A percentile compares a stretch with the other conserved stretches of the same genome.
Conservation (phyloP, 371 early-diverging fungal genomes). For the Haplosporangium sp. region DNA sequence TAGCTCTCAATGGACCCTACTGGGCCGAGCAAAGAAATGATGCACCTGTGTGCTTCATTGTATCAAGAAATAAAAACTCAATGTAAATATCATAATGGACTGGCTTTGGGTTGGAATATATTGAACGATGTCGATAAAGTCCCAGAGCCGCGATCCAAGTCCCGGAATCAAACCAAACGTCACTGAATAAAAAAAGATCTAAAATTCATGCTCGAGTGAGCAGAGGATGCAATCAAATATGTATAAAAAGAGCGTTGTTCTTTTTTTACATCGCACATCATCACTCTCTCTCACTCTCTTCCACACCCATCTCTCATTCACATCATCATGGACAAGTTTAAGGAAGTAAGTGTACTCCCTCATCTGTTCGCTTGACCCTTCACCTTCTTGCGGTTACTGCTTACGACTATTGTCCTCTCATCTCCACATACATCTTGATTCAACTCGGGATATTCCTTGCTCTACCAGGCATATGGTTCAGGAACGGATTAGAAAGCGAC, state of each 20-base stretch:
- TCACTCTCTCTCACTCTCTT: slow-evolving; percentile 18
- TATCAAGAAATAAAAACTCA: too few species aligned
- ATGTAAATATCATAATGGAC: not conserved
- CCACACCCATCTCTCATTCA: slow-evolving; percentile 14
- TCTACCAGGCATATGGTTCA: too few species aligned
- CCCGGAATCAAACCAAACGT: slow-evolving; percentile 1
- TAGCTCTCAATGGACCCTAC: too few species aligned
- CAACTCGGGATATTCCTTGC: too few species aligned
- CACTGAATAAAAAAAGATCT: slow-evolving; percentile 2
- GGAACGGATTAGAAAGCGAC: too few species aligned
- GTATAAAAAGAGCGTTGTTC: slow-evolving; percentile 1
- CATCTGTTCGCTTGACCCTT: not conserved
- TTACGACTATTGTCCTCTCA: not conserved
- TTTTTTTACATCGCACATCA: slow-evolving; percentile 6
- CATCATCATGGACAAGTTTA: slow-evolving; percentile 64
- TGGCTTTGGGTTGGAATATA: too few species aligned
- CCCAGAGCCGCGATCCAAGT: not conserved
- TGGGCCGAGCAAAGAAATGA: not conserved
- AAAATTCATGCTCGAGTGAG: not conserved
- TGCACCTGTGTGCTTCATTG: not conserved
- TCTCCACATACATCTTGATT: too few species aligned
- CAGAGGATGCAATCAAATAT: not conserved
- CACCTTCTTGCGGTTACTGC: not conserved
- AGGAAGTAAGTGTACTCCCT: slow-evolving; percentile 57
- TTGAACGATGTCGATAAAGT: too few species aligned